These are phyloP conservation scores for Sporothrix brunneoviolacea DNA, from an alignment of 2,329 filamentous ascomycete species.

Conservation along the genomic window DNA sequence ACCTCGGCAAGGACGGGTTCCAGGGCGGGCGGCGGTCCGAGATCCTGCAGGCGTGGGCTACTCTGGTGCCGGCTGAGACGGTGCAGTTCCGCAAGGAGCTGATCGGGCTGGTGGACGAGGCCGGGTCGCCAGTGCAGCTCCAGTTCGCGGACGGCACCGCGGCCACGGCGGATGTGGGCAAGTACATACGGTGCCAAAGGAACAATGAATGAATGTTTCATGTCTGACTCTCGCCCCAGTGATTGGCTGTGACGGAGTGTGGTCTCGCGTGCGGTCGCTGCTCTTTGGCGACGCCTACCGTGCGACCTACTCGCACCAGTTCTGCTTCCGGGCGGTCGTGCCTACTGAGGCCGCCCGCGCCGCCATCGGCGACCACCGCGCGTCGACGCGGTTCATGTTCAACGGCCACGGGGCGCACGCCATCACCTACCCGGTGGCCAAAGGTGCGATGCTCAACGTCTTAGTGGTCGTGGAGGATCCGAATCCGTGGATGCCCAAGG, in stretches of 20 bases:
- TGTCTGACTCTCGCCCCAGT: no score
- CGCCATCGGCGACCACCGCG: slow-evolving; percentile 43
- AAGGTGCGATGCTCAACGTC: slow-evolving; percentile 49
- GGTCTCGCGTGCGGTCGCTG: slow-evolving; percentile 45
- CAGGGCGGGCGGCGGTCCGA: slow-evolving; percentile 35
- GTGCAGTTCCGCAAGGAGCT: slow-evolving; percentile 30
- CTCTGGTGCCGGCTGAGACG: slow-evolving; percentile 23
- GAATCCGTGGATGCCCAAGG: not conserved
- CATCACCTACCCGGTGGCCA: slow-evolving; percentile 55
- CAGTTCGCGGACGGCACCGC: slow-evolving; percentile 27
- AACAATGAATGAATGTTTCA: no score
- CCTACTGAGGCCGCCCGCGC: slow-evolving; percentile 50
- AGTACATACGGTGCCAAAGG: no score
- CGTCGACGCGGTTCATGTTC: slow-evolving; percentile 47
- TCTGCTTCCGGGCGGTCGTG: slow-evolving; percentile 56
- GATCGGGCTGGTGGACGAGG: slow-evolving; percentile 23
- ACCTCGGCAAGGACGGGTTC: slow-evolving; percentile 35
- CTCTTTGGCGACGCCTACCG: slow-evolving; percentile 40
- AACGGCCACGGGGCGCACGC: slow-evolving; percentile 51
- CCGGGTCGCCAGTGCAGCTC: slow-evolving; percentile 14
- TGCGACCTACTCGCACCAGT: slow-evolving; percentile 49
- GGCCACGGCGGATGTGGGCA: slow-evolving; percentile 28
- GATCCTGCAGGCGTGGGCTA: slow-evolving; percentile 33
- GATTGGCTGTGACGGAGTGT: slow-evolving; percentile 60
- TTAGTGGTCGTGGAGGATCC: slow-evolving; percentile 39